These are phyloP conservation scores for Globisporangium recalcitrans DNA, from an alignment of 352 stramenopile genomes.

Conservation along the genomic window DNA sequence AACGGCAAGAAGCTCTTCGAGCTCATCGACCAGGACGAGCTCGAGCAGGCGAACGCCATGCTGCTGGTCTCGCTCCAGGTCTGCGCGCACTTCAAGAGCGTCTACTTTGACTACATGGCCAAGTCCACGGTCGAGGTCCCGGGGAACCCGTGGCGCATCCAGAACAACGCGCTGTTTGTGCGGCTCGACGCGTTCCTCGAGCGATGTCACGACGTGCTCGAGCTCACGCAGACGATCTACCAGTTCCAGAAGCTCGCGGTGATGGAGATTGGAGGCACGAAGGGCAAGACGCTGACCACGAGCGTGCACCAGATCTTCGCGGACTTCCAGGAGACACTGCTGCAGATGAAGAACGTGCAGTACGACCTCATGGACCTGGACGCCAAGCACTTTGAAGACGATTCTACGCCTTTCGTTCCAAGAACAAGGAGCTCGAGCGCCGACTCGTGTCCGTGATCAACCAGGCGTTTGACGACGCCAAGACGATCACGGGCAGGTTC, in stretches of 20 bases:
- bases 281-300: conserved; percentile 89
- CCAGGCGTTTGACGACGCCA: conserved; percentile 91
- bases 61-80: conserved; percentile 70
- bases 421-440: conserved; percentile 87
- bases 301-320: conserved; percentile 86
- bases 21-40: conserved; percentile 68
- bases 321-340: conserved; percentile 81
- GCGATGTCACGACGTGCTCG: conserved; percentile 87
- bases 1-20: conserved; percentile 80
- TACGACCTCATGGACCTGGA: conserved; percentile 90
- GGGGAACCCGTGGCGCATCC: conserved; percentile 85
- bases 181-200: conserved; percentile 89
- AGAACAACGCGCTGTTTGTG: conserved; percentile 91
- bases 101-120: conserved; percentile 92
- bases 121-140: conserved; percentile 76
- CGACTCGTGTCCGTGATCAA: conserved; percentile 86
- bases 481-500: conserved; percentile 81
- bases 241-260: conserved; percentile 86
- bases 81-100: conserved; percentile 86
- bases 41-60: conserved; percentile 70
- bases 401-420: conserved; percentile 89
- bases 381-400: conserved; percentile 87
- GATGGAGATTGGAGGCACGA: conserved; percentile 90
- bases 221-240: conserved; percentile 86
- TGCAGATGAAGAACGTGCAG: conserved; percentile 67